Evolutionary conservation across 2,329 filamentous ascomycete species (phyloP).

Genomic region (Colletotrichum ledebouriae): DNA sequence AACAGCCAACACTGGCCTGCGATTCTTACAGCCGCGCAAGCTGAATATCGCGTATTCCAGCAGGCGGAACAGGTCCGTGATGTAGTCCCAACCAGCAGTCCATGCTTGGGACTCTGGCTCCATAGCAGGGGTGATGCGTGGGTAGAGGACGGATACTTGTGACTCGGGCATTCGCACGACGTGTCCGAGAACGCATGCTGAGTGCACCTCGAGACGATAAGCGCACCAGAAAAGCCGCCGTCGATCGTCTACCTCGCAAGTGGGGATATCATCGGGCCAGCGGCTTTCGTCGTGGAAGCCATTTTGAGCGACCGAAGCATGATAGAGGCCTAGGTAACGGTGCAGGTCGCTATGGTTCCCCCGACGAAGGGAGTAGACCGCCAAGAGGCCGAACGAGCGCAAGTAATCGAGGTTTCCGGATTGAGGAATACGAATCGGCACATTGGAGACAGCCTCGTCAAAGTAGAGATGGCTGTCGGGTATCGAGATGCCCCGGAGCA

Average conservation of each 20-base stretch:
- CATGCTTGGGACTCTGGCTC: neutral
- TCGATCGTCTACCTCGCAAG: conserved; percentile 1
- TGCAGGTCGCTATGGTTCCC: neutral
- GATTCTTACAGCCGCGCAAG: neutral
- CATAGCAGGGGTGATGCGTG: neutral
- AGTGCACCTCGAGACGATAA: neutral
- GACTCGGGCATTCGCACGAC: neutral
- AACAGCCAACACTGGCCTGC: neutral
- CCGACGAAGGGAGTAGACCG: neutral
- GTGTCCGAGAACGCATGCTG: conserved; percentile 1
- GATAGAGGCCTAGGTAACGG: neutral
- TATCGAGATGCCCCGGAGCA: conserved; percentile 3
- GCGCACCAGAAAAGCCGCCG: neutral
- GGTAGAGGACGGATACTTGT: conserved; percentile 1
- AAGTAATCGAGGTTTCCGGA: neutral
- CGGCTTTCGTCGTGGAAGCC: neutral
- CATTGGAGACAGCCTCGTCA: neutral
- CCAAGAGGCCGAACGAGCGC: neutral
- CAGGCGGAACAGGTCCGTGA: neutral
- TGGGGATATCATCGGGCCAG: conserved; percentile 2
- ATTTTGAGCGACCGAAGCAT: neutral
- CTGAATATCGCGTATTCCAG: neutral
- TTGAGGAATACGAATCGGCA: neutral
- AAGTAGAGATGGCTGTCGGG: neutral
- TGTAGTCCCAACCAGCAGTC: neutral